These are phyloP conservation scores for Phanerochaete carnosa DNA, from an alignment of 768 basidiomycete genomes.

Conservation along the genomic window DNA sequence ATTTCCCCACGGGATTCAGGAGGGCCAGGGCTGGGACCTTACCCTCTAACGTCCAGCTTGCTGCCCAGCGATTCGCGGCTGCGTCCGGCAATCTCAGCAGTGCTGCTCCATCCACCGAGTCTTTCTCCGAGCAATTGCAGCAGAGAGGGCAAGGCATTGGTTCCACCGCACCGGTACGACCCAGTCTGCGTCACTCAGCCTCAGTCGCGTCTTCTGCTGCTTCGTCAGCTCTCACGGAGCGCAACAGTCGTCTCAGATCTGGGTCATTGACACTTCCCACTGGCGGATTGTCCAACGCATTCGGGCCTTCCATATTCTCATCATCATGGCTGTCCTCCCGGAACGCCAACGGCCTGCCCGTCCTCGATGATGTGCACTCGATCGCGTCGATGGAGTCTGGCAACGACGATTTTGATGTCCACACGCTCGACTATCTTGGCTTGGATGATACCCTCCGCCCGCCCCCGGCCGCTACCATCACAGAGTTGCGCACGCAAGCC, in stretches of 20 bases:
- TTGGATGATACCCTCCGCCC: slow-evolving; percentile 77
- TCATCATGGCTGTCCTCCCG: slow-evolving; percentile 81
- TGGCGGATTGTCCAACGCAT: slow-evolving; percentile 66
- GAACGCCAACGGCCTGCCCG: slow-evolving; percentile 56
- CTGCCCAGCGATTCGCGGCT: slow-evolving; percentile 77
- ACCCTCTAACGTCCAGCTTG: slow-evolving; percentile 91
- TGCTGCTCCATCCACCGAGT: slow-evolving; percentile 44
- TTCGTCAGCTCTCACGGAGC: slow-evolving; percentile 51
- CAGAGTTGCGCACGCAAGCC: slow-evolving; percentile 85
- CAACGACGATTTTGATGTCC: slow-evolving; percentile 87
- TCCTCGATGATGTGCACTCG: slow-evolving; percentile 79
- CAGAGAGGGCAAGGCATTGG: slow-evolving; percentile 31
- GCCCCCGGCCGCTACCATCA: slow-evolving; percentile 83
- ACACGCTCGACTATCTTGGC: slow-evolving; percentile 95
- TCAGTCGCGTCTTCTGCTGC: slow-evolving; percentile 60
- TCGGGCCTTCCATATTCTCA: slow-evolving; percentile 86
- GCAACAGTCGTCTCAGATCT: slow-evolving; percentile 83
- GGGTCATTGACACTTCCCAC: slow-evolving; percentile 88
- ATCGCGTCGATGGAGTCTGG: slow-evolving; percentile 75
- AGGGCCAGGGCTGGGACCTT: slow-evolving; percentile 97
- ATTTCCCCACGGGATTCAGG: slow-evolving; percentile 83
- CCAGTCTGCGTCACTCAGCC: slow-evolving; percentile 72
- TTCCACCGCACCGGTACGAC: slow-evolving; percentile 51
- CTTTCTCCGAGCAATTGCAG: slow-evolving; percentile 44
- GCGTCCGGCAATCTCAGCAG: slow-evolving; percentile 55